Conservation (phyloP, 1,284 basidiomycete species). For the Cronartium quercuum region DNA sequence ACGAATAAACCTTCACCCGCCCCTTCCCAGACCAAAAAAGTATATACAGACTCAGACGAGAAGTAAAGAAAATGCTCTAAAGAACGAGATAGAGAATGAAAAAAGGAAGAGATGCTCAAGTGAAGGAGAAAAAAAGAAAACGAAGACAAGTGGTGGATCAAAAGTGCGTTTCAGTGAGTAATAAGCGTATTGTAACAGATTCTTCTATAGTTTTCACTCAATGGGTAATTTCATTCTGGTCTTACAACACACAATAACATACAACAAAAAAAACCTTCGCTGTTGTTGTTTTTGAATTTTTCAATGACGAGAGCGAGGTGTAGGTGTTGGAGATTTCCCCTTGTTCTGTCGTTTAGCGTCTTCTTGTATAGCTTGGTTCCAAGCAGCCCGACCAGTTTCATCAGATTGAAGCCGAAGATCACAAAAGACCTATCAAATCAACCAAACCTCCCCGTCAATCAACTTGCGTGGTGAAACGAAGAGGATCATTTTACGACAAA, state of each 20-base stretch:
- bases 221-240: no score
- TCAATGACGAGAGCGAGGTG: no score
- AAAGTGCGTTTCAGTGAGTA: no score
- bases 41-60: neutral
- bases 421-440: constrained; percentile 14
- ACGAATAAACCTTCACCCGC: neutral
- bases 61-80: neutral
- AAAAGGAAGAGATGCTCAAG: neutral
- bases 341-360: neutral
- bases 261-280: no score
- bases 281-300: no score
- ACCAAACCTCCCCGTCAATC: neutral
- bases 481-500: neutral
- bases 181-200: no score
- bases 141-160: no score
- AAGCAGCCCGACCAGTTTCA: constrained; percentile 10
- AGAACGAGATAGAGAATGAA: neutral
- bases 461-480: neutral
- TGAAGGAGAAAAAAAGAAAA: neutral
- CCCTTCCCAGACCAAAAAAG: neutral
- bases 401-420: constrained; percentile 24
- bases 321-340: no score
- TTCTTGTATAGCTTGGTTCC: constrained; percentile 17
- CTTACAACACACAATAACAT: no score
- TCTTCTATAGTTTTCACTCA: no score